A percentile compares a stretch with the other conserved stretches of the same genome.
phyloP scores from a whole-genome alignment of 129 eudicot species.

The Silybum marianum region DNA sequence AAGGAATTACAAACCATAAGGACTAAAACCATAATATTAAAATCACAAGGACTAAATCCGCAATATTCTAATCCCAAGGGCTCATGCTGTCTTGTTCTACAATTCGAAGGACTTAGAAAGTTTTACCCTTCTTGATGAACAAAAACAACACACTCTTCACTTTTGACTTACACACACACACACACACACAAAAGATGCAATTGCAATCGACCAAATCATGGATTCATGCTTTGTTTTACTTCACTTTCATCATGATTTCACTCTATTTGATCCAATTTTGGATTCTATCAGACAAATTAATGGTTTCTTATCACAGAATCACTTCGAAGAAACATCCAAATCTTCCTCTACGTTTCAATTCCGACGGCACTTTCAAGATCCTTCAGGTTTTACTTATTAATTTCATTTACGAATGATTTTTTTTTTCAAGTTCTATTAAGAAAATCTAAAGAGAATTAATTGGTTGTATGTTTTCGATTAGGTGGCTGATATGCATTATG shows the following conservation, averaged over 20 bases:
- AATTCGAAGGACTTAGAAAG: neutral
- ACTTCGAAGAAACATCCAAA: conserved; percentile 56
- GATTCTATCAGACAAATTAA: conserved; percentile 38
- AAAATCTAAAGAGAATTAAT: neutral
- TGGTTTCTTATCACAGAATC: conserved; percentile 40
- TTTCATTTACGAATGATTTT: neutral
- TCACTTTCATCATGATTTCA: conserved; percentile 29
- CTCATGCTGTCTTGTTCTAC: neutral
- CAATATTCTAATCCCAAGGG: no score
- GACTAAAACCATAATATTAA: no score
- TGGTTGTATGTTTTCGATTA: conserved; percentile 25
- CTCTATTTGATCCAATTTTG: conserved; percentile 38
- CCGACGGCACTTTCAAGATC: conserved; percentile 86
- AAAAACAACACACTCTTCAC: neutral
- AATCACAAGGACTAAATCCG: no score
- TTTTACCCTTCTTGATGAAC: neutral
- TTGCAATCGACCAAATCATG: conserved; percentile 38
- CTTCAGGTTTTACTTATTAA: conserved; percentile 64
- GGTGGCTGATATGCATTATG: conserved; percentile 99
- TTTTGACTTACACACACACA: conserved; percentile 11
- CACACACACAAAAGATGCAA: neutral
- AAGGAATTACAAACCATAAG: no score
- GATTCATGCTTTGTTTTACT: conserved; percentile 44
- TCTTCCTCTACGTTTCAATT: conserved; percentile 75
- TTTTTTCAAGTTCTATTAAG: neutral